Evolutionary conservation across 805 yeast genomes (phyloP), one percentile per base, ranked within the genome.

Genomic region (Zygoascus flipseniorum): DNA sequence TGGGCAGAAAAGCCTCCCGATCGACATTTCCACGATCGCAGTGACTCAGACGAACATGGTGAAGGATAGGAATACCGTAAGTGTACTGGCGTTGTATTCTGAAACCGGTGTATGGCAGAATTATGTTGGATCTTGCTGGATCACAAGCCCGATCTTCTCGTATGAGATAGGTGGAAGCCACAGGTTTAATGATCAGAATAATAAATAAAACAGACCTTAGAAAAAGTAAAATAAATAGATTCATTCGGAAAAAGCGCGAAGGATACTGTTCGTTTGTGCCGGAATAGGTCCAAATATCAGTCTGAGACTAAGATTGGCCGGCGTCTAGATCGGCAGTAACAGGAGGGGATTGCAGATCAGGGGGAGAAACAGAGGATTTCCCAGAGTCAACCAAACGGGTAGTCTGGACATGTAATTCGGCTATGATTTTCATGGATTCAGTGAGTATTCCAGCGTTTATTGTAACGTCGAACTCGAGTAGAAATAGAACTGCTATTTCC

Each of bases 61-160:
- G 80, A 52, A 71, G 62, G 53, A 72, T 58, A 8, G 75, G 72
- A 42, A 74, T 67, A 47, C 73, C 76, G 23, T 75, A 62, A 20
- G 74, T 70, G 54, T 75, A 76, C 19, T 76, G 74, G 50, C 83
- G 70, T 49, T 76, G 75, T 1, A 82, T 66, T 52, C 77, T 76
- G 59, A 81, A 78, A 0, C 89, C 89, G 0, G 82, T 72, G 58
- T 75, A 83, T 0, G 77, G 74, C 42, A 61, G 43, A 11, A 67
- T n/a, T 5, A 65, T 52, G 31, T 65, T 59, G 0, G 54, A 52
- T 10, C 63, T 62, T n/a, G 55, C 28, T 14, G 72, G 67, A 53
- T 72, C 70, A 60, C 79, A 75, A 1, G 62, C 58, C 52, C 60
- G 69, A 54, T 65, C 69, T 48, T 61, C 67, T 51, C 54, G 60